Evolutionary conservation across 306 rosid genomes (phyloP).

Genomic region (Lagenaria siceraria): DNA sequence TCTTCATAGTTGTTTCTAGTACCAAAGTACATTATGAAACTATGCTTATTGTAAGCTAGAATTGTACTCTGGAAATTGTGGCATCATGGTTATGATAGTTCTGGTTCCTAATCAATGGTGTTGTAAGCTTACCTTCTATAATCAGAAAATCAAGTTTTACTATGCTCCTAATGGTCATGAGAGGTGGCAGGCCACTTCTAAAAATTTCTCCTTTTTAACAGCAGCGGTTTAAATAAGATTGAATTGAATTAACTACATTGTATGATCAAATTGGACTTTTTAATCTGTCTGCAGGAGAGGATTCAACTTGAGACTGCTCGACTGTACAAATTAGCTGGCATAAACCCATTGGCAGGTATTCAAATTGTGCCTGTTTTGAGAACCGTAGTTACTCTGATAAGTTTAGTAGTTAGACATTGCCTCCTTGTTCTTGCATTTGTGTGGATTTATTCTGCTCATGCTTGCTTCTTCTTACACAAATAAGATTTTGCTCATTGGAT

Average conservation of each 20-base stretch:
- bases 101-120: not conserved
- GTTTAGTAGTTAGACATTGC: not conserved
- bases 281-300: constrained; percentile 60
- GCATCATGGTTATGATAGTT: not conserved
- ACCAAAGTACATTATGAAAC: not conserved
- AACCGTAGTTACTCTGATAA: not conserved
- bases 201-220: not conserved
- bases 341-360: constrained; percentile 95
- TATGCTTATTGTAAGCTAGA: not conserved
- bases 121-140: not conserved
- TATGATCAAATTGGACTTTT: constrained; percentile 8
- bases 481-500: not conserved
- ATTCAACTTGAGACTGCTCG: constrained; percentile 90
- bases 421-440: not conserved
- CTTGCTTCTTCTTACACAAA: not conserved
- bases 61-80: not conserved
- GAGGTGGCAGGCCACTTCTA: not conserved
- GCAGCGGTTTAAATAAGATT: not conserved
- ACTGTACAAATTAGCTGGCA: constrained; percentile 74
- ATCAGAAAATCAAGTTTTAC: not conserved
- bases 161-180: not conserved
- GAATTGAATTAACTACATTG: not conserved
- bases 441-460: not conserved
- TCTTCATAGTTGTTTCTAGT: not conserved
- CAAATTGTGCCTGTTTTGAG: not conserved